phyloP scores from a whole-genome alignment of 306 rosid species.

The Aeschynomene evenia region DNA sequence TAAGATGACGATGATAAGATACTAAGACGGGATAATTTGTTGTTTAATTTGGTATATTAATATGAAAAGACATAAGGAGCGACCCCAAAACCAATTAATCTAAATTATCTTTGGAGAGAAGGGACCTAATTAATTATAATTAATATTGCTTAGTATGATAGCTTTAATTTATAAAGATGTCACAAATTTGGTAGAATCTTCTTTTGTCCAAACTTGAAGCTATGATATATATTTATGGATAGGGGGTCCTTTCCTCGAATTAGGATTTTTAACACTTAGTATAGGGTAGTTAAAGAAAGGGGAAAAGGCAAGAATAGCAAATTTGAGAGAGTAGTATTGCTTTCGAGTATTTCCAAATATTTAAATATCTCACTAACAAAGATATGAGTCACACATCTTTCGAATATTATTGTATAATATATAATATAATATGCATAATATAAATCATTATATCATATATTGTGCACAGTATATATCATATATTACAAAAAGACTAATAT shows the following conservation, averaged over 20 bases:
- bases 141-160: background rate
- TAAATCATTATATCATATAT: no score
- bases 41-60: background rate
- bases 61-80: background rate
- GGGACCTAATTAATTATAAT: background rate
- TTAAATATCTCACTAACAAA: no score
- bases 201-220: background rate
- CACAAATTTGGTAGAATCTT: background rate
- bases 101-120: background rate
- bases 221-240: background rate
- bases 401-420: no score
- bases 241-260: constrained; percentile 16
- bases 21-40: background rate
- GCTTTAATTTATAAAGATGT: background rate
- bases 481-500: no score
- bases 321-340: background rate
- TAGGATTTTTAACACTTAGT: background rate
- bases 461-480: no score
- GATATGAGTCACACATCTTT: no score
- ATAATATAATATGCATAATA: no score
- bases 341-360: no score
- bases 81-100: background rate
- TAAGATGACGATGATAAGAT: no score
- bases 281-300: no score
- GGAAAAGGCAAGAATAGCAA: background rate